These are phyloP conservation scores for Populus euphratica DNA, from an alignment of 345 rosid genomes.

Conservation along the genomic window DNA sequence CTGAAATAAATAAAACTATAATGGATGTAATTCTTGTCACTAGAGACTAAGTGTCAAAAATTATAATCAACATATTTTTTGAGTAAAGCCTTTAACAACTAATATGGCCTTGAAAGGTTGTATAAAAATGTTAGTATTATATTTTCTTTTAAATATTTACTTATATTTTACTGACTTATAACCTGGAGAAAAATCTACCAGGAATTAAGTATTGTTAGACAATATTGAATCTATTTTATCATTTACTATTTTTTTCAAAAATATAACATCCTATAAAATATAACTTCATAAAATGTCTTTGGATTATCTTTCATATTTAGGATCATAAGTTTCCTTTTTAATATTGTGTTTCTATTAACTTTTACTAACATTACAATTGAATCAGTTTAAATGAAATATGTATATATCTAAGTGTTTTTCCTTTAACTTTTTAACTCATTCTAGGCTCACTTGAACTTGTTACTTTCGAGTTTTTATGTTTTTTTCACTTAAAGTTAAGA, in stretches of 20 bases:
- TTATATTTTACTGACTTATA: no score
- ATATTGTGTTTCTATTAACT: not conserved
- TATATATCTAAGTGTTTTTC: no score
- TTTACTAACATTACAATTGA: not conserved
- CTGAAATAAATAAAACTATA: not conserved
- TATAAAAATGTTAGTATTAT: no score
- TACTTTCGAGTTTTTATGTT: no score
- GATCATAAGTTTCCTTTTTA: no score
- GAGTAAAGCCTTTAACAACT: no score
- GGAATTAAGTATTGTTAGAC: no score
- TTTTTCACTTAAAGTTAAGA: not conserved
- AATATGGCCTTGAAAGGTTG: no score
- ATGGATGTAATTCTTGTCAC: not conserved
- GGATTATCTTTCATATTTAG: not conserved
- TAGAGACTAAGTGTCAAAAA: not conserved
- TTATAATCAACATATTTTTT: not conserved
- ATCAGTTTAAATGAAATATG: not conserved
- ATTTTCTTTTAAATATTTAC: no score
- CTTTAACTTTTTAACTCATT: not conserved
- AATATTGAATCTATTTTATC: constrained; percentile 1
- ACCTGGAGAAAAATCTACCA: no score
- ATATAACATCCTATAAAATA: not conserved
- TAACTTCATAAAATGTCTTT: not conserved
- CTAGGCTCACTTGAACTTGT: not conserved
- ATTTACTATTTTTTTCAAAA: not conserved